A percentile compares a stretch with the other conserved stretches of the same genome.
Conservation (phyloP, 2,329 filamentous ascomycete genomes). For the Colletotrichum plurivorum region DNA sequence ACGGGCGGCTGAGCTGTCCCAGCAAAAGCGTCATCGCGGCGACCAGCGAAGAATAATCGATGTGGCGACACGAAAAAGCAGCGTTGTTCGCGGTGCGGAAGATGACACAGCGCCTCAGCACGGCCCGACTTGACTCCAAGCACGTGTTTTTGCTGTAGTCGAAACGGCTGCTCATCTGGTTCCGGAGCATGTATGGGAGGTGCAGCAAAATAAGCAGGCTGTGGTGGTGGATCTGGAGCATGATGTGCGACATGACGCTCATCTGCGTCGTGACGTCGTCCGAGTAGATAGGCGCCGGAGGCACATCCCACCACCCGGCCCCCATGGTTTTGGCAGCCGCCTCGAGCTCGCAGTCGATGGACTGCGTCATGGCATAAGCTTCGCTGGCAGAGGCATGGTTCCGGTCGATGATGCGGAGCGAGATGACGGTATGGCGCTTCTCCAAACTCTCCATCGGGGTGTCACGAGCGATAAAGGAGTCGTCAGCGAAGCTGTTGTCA, state of each 20-base stretch:
- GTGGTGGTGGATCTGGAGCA: slow-evolving; percentile 66
- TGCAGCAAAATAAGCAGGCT: slow-evolving; percentile 67
- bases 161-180: slow-evolving; percentile 54
- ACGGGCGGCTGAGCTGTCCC: slow-evolving; percentile 58
- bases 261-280: slow-evolving; percentile 28
- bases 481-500: slow-evolving; percentile 55
- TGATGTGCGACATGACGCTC: slow-evolving; percentile 50
- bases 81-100: slow-evolving; percentile 58
- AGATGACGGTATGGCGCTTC: slow-evolving; percentile 58
- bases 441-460: slow-evolving; percentile 60
- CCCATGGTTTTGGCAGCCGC: slow-evolving; percentile 57
- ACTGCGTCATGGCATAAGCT: slow-evolving; percentile 56
- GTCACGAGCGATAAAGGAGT: slow-evolving; percentile 48
- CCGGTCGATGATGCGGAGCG: slow-evolving; percentile 62
- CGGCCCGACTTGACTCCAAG: slow-evolving; percentile 64
- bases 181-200: slow-evolving; percentile 67
- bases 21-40: slow-evolving; percentile 66
- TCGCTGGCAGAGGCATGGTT: slow-evolving; percentile 55
- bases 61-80: slow-evolving; percentile 60
- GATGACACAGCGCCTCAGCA: slow-evolving; percentile 63
- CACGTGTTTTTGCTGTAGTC: slow-evolving; percentile 65
- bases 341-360: slow-evolving; percentile 64
- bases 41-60: slow-evolving; percentile 67
- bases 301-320: slow-evolving; percentile 63
- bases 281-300: slow-evolving; percentile 43